phyloP scores from a whole-genome alignment of 768 basidiomycete species.

The Coprinopsis cinerea region DNA sequence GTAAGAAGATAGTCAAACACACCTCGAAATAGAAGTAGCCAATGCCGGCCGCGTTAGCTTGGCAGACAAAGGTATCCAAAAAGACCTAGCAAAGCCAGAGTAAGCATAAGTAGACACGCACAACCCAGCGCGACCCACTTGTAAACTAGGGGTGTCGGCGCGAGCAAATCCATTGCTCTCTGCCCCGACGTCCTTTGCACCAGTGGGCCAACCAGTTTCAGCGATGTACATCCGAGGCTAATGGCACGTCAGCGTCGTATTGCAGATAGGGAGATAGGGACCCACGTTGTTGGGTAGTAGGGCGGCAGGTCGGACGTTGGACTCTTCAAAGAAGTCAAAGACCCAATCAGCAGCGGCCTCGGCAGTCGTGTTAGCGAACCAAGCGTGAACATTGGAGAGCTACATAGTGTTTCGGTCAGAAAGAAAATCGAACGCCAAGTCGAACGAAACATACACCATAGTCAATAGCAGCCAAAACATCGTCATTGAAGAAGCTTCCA shows the following conservation, averaged over 20 bases:
- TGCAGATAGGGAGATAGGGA: not conserved
- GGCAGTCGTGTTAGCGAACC: constrained; percentile 80
- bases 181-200: constrained; percentile 48
- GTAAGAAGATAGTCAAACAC: constrained; percentile 13
- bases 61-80: constrained; percentile 85
- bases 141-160: constrained; percentile 58
- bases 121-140: constrained; percentile 24
- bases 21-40: constrained; percentile 88
- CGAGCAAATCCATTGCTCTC: constrained; percentile 61
- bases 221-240: constrained; percentile 82
- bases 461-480: constrained; percentile 55
- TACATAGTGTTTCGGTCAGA: constrained; percentile 16
- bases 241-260: constrained; percentile 1
- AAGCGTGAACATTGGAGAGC: constrained; percentile 92
- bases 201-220: constrained; percentile 80
- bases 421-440: not conserved
- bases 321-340: constrained; percentile 63
- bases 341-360: constrained; percentile 82
- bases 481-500: constrained; percentile 73
- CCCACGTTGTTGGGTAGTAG: constrained; percentile 52
- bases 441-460: constrained; percentile 48
- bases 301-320: constrained; percentile 56
- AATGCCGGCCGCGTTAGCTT: constrained; percentile 70
- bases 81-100: constrained; percentile 46
- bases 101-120: constrained; percentile 1